Percentiles rank a stretch among this genome's conserved stretches.
Evolutionary conservation across 2,329 filamentous ascomycete genomes (phyloP).

Genomic region (Xylaria hypoxylon): DNA sequence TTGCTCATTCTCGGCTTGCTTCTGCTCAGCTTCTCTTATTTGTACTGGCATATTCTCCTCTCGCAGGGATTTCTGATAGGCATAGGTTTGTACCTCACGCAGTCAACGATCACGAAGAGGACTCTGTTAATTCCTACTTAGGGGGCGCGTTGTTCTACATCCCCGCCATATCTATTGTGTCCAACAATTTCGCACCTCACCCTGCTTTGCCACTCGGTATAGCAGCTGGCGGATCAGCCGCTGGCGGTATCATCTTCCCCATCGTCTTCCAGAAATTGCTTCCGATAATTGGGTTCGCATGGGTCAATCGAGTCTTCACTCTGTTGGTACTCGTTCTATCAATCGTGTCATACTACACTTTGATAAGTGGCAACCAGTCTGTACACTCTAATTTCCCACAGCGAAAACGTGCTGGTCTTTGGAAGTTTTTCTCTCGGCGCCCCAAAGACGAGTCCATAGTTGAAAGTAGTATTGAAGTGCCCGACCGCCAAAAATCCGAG

Average conservation of each 20-base stretch:
- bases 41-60: slow-evolving; percentile 31
- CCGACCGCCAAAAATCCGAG: not conserved
- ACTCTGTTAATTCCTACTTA: not conserved
- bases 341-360: slow-evolving; percentile 8
- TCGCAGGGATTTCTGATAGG: slow-evolving; percentile 33
- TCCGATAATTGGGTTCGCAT: slow-evolving; percentile 60
- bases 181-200: slow-evolving; percentile 30
- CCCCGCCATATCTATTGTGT: slow-evolving; percentile 36
- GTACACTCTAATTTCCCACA: too few species aligned
- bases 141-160: slow-evolving; percentile 37
- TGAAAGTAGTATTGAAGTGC: too few species aligned
- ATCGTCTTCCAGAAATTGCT: slow-evolving; percentile 57
- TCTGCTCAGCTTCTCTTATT: slow-evolving; percentile 49
- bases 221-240: slow-evolving; percentile 37
- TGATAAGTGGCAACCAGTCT: not conserved
- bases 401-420: not conserved
- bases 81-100: slow-evolving; percentile 21
- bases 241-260: slow-evolving; percentile 43
- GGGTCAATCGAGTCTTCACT: slow-evolving; percentile 58
- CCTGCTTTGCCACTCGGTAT: slow-evolving; percentile 34
- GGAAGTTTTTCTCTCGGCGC: not conserved
- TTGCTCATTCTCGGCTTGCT: slow-evolving; percentile 50
- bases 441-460: not conserved
- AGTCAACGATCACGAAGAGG: too few species aligned
- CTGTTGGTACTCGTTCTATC: slow-evolving; percentile 47